A percentile compares a stretch with the other conserved stretches of the same genome.
Conservation (phyloP, 1,284 basidiomycete genomes). For the Ustilago loliicola region DNA sequence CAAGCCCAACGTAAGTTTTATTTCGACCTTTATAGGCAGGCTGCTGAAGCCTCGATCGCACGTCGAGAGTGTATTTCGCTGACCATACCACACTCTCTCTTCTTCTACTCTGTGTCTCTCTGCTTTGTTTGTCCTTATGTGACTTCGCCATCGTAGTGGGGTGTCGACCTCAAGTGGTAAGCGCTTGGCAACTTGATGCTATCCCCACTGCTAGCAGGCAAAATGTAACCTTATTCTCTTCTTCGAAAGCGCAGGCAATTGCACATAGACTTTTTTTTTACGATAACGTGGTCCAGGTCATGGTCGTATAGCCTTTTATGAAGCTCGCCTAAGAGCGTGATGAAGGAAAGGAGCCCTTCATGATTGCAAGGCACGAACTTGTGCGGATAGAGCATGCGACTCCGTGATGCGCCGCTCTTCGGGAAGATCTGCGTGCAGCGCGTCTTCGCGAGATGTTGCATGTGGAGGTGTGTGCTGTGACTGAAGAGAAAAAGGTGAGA, state of each 20-base stretch:
- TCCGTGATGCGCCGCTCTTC: background rate
- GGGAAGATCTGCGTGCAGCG: constrained; percentile 1
- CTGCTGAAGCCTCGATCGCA: background rate
- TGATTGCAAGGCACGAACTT: background rate
- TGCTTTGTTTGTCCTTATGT: background rate
- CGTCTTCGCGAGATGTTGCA: constrained; percentile 1
- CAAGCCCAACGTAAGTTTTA: constrained; percentile 52
- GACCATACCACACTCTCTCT: background rate
- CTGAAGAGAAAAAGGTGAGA: constrained; percentile 5
- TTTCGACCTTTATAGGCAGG: background rate
- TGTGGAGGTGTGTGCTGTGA: constrained; percentile 33
- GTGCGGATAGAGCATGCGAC: background rate
- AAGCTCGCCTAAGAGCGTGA: too few species aligned
- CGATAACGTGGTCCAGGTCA: too few species aligned
- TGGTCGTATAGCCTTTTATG: too few species aligned
- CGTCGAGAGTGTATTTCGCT: background rate
- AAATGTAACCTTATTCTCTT: background rate
- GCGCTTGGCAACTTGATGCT: background rate
- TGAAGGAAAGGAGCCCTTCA: too few species aligned
- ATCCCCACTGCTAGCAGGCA: background rate
- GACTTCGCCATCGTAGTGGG: constrained; percentile 37
- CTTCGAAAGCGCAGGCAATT: background rate
- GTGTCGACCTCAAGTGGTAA: constrained; percentile 48
- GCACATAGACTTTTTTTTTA: background rate
- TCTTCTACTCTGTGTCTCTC: too few species aligned